These are phyloP conservation scores for Myriosclerotinia scirpicola DNA, from an alignment of 2,329 filamentous ascomycete genomes.

Conservation along the genomic window DNA sequence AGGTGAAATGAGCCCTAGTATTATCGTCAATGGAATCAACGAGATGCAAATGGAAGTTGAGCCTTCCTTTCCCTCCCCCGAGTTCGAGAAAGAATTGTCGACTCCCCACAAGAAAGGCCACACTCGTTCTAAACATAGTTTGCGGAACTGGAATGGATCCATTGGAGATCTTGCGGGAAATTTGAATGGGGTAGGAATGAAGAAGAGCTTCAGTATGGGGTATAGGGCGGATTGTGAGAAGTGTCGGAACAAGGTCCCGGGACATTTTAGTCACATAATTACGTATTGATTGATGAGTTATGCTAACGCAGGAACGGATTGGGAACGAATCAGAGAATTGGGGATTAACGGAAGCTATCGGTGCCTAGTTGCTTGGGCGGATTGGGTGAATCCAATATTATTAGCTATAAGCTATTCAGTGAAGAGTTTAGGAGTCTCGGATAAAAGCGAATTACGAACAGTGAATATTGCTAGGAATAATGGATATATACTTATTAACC, in stretches of 20 bases:
- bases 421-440: neutral
- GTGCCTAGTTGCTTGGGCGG: no score
- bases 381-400: neutral
- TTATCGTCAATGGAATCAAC: conserved; percentile 35
- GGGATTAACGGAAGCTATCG: neutral
- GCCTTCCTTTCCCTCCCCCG: conserved; percentile 25
- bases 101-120: conserved; percentile 41
- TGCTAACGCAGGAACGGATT: conserved; percentile 8
- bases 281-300: conserved; percentile 36
- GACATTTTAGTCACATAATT: conserved; percentile 80
- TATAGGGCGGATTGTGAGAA: conserved; percentile 78
- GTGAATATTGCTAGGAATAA: conserved; percentile 11
- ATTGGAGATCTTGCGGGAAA: conserved; percentile 29
- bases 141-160: conserved; percentile 38
- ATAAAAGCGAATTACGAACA: neutral
- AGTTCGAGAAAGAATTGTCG: conserved; percentile 27
- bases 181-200: conserved; percentile 50
- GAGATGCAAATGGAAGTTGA: conserved; percentile 42
- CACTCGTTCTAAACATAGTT: conserved; percentile 39
- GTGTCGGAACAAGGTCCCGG: conserved; percentile 70
- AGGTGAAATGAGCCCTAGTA: conserved; percentile 39
- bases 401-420: neutral
- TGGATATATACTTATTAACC: neutral
- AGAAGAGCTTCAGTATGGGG: conserved; percentile 74
- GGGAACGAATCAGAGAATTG: neutral